phyloP scores from a whole-genome alignment of 305 asterid species.

The Solanum hybrid region DNA sequence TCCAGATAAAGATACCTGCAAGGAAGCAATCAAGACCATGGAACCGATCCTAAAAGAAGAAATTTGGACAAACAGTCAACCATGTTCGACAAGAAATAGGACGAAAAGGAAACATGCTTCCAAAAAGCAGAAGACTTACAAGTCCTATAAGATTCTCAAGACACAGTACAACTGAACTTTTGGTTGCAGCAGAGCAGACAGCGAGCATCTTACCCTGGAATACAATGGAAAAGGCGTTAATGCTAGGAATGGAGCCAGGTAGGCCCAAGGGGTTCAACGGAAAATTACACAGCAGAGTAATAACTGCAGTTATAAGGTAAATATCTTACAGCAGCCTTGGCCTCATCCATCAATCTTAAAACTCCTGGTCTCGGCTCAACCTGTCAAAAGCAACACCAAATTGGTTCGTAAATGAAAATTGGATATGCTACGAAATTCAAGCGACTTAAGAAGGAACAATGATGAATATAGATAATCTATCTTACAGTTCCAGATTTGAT shows the following conservation, averaged over 20 bases:
- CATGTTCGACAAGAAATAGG: background rate
- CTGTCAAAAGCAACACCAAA: conserved; percentile 33
- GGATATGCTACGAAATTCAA: background rate
- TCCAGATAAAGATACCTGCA: conserved; percentile 40
- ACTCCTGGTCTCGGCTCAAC: conserved; percentile 94
- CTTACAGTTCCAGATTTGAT: conserved; percentile 90
- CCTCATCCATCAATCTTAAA: conserved; percentile 93
- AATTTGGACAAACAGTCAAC: background rate
- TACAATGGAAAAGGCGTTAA: background rate
- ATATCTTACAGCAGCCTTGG: conserved; percentile 75
- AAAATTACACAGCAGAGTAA: no score
- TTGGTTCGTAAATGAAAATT: background rate
- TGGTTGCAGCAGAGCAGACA: conserved; percentile 96
- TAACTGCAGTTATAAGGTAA: background rate
- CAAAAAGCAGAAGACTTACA: conserved; percentile 26
- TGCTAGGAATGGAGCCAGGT: fast-evolving
- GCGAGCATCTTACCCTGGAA: conserved; percentile 76
- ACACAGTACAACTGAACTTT: conserved; percentile 84
- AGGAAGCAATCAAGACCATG: conserved; percentile 93
- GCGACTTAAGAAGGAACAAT: background rate
- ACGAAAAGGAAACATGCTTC: background rate
- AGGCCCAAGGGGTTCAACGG: background rate
- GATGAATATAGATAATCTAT: background rate
- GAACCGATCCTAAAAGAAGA: conserved; percentile 63
- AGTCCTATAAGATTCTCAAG: conserved; percentile 83